phyloP scores from a whole-genome alignment of 2,329 filamentous ascomycete genomes.

The Nemania sp. region DNA sequence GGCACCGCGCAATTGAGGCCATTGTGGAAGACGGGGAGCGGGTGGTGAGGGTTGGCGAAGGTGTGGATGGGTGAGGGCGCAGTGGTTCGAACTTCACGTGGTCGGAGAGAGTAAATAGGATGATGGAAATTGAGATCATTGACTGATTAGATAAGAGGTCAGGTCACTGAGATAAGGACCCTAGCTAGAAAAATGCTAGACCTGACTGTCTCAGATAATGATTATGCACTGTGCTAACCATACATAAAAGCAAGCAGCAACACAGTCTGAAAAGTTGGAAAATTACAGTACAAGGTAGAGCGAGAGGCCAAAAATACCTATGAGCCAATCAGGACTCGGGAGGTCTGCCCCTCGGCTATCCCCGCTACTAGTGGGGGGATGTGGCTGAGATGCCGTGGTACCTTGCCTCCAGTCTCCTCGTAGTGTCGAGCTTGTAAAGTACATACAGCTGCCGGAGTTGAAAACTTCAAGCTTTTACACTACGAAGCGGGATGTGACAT shows the following conservation, averaged over 20 bases:
- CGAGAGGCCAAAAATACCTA: not conserved
- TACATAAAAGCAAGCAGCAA: not conserved
- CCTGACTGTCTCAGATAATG: constrained; percentile 23
- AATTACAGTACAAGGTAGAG: not conserved
- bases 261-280: not conserved
- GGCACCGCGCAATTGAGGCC: constrained; percentile 63
- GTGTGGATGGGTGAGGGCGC: constrained; percentile 9
- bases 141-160: not conserved
- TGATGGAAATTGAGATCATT: constrained; percentile 22
- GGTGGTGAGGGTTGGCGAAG: constrained; percentile 14
- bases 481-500: no score
- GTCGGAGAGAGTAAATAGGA: not conserved
- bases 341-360: constrained; percentile 8
- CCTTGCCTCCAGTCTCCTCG: no score
- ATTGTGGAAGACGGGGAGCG: constrained; percentile 26
- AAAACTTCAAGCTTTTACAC: no score
- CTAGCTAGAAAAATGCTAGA: not conserved
- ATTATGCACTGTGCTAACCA: not conserved
- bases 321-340: constrained; percentile 13
- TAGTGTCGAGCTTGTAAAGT: no score
- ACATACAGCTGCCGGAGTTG: no score
- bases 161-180: no score
- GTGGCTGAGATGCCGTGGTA: not conserved
- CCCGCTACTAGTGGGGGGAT: constrained; percentile 2
- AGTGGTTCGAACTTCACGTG: constrained; percentile 17